Base-by-base conservation (phyloP, 2,329 filamentous ascomycete genomes). In the Madurella fahalii region DNA sequence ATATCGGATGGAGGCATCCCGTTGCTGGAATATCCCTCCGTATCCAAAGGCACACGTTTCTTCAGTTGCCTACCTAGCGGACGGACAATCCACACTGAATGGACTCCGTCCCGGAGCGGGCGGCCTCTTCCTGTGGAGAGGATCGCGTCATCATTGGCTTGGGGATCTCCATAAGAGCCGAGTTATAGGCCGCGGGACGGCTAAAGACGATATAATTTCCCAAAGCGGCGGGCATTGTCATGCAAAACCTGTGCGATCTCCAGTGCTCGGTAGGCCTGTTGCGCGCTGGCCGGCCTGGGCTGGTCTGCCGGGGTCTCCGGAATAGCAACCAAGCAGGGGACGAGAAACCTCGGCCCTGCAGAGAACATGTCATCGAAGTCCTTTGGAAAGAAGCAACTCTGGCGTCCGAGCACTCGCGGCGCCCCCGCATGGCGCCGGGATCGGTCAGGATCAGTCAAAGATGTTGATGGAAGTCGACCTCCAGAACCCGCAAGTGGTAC, bases 311-410 rank as follows among this genome's bases (percentile, higher is more conserved):
- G 67, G 46, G 60, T 64, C 56, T 57, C 67, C 66, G 68, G 59
- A 59, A 56, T 40, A 41, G 20, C 17, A 18, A 17, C n/a, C 5
- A 30, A 50, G 54, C 50, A 59, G 61, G 31, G 41, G 42, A 49
- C 40, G 44, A 20, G 25, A 13, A 12, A 37, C 34, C 13, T 56
- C n/a, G 48, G 37, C 61, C 65, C 71, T 54, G 54, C 70, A 74
- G 67, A 71, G 72, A 75, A 74, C 66, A 70, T 69, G 64, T 66
- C 65, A 66, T 73, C 68, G 72, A 75, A 75, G 63, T 58, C 64
- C 60, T 61, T 59, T 63, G 52, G 67, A 64, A 65, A 61, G 64
- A 62, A 63, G 60, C 56, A 63, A 56, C 50, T 51, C 50, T 58
- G 56, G 53, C 47, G 65, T 65, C 63, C 50, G 60, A 64, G 62